Base-by-base conservation (phyloP, 768 basidiomycete genomes). In the Termitomyces sp. region DNA sequence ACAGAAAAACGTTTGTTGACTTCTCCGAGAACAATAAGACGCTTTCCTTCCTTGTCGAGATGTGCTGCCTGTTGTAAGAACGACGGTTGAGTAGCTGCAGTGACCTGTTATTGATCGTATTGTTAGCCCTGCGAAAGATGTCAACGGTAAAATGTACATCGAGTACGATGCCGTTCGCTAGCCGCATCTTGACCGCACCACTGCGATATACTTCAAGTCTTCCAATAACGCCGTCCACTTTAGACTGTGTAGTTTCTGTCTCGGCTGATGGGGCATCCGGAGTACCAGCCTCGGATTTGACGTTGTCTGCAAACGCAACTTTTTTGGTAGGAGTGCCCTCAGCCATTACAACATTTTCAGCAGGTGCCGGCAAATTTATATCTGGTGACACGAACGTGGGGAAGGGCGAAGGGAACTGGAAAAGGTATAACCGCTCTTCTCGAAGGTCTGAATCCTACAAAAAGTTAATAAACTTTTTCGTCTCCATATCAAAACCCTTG, bases 391-490 rank as follows among this genome's bases (percentile, higher is more conserved):
- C 61, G 74, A 95, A 95, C 5, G 77, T 81, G 0, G 94, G 94
- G 73, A 97, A 95, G 0, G 92, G 91, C 9, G 79, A 72, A 0
- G 95, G 95, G 68, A 96, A 96, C 70, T 96, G 94, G 76, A 96
- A 95, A 66, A 94, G 88, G 69, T 91, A 96, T 4, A 96, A 75
- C 20, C 82, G 80, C 57, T 92, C 88, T 72, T 86, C 86, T 56
- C 79, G 80, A 42, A 81, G 65, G 54, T 76, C 70, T 32, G 77
- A 67, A 59, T 84, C 83, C 86, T 66, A 45, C 29, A 32, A 45
- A 47, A 29, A 37, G 31, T 60, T 42, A 49, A 10, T 49, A 25
- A 45, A 36, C 14, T n/a, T 38, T 11, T 25, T 5, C 5, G 2
- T n/a, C 10, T n/a, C 20, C 32, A 47, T 17, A 31, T 15, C 52